Base-by-base conservation (phyloP, 2,329 filamentous ascomycete species). In the Fusarium keratoplasticum region DNA sequence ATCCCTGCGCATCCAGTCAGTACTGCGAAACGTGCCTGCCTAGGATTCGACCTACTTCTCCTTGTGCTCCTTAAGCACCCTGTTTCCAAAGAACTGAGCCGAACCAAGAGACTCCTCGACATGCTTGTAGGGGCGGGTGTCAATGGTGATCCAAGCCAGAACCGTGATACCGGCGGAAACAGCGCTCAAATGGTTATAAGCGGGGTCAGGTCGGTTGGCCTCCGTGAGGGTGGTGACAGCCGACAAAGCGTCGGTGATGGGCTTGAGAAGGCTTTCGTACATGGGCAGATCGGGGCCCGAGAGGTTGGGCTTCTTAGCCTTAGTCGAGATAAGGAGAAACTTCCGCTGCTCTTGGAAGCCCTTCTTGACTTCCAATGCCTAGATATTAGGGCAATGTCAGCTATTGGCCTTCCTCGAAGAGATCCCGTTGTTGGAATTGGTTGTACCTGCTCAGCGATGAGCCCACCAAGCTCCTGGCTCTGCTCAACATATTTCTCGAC, bases 1-100 rank as follows among this genome's bases (percentile, higher is more conserved):
- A 79, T 96, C 94, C 85, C 94, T 96, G 42, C 5, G 18, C 29
- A 22, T 16, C 27, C 44, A 31, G 52, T 73, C 42, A 74, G 52
- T 65, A 35, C n/a, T 22, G 14, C 18, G 38, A 40, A 52, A 18
- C 57, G 42, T 4, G 7, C 4, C 22, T 13, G 25, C 8, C 25
- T 13, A 11, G 22, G 13, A 11, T 54, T 11, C 36, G 29, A 64
- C 82, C 38, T 77, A 87, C 86, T 88, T 90, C 61, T 90, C 95
- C 84, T 97, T 98, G 83, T 93, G 92, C 78, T 97, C 93, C 84
- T 95, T 97, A 76, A 98, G 86, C 40, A 99, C 94, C 77, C 95
- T 91, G 86, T 99, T 98, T 36, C 96, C 96, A 78, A 94, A 98
- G 86, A 97, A 97, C 82, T 98, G 93, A 44, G 95, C 94, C 60